Percentiles rank a stretch among this genome's conserved stretches.
Evolutionary conservation across 2,329 filamentous ascomycete genomes (phyloP).

Genomic region (Colletotrichum acutatum): DNA sequence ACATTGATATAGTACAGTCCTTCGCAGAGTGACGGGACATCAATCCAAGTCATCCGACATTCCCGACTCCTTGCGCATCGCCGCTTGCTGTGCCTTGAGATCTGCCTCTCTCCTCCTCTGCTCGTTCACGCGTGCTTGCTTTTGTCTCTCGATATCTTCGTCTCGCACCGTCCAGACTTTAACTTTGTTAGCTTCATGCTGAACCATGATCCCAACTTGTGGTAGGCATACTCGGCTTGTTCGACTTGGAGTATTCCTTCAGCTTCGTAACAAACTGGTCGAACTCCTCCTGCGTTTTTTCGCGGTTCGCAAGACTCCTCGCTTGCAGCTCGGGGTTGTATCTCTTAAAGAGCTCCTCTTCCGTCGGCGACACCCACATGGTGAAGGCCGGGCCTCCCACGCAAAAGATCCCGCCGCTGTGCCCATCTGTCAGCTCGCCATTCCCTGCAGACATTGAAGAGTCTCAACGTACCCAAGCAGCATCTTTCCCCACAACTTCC

Average conservation of each 20-base stretch:
- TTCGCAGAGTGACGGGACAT: not conserved
- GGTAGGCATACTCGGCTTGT: constrained; percentile 81
- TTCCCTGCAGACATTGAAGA: not conserved
- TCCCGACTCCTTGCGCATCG: constrained; percentile 61
- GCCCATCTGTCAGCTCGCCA: constrained; percentile 27
- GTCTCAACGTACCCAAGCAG: constrained; percentile 68
- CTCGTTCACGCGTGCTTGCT: constrained; percentile 48
- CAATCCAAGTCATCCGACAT: constrained; percentile 41
- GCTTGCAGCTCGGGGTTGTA: constrained; percentile 97
- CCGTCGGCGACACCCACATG: constrained; percentile 81
- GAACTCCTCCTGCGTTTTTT: constrained; percentile 84
- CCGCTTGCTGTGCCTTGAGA: constrained; percentile 56
- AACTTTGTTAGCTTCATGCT: not conserved
- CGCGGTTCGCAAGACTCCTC: constrained; percentile 82
- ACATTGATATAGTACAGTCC: constrained; percentile 15
- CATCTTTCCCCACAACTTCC: constrained; percentile 76
- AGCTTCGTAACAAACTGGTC: constrained; percentile 86
- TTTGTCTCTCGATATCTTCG: constrained; percentile 57
- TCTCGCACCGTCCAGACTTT: constrained; percentile 64
- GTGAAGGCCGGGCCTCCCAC: constrained; percentile 89
- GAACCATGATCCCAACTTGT: not conserved
- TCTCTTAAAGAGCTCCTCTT: constrained; percentile 90
- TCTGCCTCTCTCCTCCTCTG: constrained; percentile 52
- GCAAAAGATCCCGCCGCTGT: constrained; percentile 76
- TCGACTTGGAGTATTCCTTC: constrained; percentile 90